Conservation (phyloP, 108 stramenopile species). For the Craspedostauros australis region DNA sequence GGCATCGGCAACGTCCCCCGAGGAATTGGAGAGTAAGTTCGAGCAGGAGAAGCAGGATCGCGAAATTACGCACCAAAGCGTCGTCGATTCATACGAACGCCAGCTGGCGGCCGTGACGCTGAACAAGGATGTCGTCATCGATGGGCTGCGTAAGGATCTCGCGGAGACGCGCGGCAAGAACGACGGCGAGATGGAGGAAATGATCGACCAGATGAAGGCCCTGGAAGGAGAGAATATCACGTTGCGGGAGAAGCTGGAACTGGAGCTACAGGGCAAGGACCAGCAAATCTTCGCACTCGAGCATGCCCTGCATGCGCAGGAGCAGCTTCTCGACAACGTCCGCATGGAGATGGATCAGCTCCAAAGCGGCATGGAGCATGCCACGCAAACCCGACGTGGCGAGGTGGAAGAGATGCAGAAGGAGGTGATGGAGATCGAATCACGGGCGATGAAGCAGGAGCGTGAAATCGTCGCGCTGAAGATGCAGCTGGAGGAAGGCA, state of each 20-base stretch:
- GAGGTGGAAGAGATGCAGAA: constrained; percentile 83
- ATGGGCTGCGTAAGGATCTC: constrained; percentile 57
- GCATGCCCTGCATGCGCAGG: constrained; percentile 72
- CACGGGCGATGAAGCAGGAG: constrained; percentile 44
- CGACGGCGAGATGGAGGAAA: constrained; percentile 34
- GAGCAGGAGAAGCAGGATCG: constrained; percentile 36
- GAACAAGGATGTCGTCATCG: constrained; percentile 60
- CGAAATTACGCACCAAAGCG: constrained; percentile 41
- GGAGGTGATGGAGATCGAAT: constrained; percentile 63
- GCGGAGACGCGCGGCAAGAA: constrained; percentile 32
- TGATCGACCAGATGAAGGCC: constrained; percentile 22
- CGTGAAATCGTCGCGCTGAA: constrained; percentile 59
- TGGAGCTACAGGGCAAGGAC: constrained; percentile 57
- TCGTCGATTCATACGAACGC: constrained; percentile 42
- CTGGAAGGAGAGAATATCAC: constrained; percentile 49
- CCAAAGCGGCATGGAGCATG: constrained; percentile 69
- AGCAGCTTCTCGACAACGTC: constrained; percentile 73
- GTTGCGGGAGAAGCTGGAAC: constrained; percentile 43
- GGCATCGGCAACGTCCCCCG: constrained; percentile 18
- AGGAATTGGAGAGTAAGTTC: constrained; percentile 37
- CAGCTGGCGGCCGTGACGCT: constrained; percentile 34
- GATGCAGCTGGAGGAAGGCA: constrained; percentile 61
- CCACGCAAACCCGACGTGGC: constrained; percentile 53
- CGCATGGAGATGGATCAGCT: constrained; percentile 80
- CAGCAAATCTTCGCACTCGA: constrained; percentile 64